Evolutionary conservation across 306 rosid species (phyloP), one percentile per base, ranked within the genome.

Genomic region (Lithocarpus polystachyus): DNA sequence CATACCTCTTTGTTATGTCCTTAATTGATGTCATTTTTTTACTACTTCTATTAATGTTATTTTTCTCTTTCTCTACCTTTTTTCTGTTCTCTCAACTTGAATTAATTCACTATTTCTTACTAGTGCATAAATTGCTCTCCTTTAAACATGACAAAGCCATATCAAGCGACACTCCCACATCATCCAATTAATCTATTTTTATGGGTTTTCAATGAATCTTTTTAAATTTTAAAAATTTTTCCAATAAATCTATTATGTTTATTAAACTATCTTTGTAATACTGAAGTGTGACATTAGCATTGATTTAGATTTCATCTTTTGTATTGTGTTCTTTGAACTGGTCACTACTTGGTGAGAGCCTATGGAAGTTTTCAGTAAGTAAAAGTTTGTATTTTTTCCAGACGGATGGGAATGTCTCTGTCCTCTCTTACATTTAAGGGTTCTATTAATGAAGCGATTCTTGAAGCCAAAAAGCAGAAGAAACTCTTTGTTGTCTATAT

Each of bases 401-500:
- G 54, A 55, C 81, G 73, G 81, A 89, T 89, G 92, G 90, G 84
- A 71, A 82, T 72, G 6, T 82, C 92, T 43, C 79, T 86, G 6
- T 68, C 84, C 28, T 73, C 85, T 56, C 82, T 89, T 45, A 64
- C 87, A 9, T 89, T 84, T 61, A 84, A 84, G 74, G 92, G 92
- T 40, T 86, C 90, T 64, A 80, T 89, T 10, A 35, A 82, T 48
- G 82, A 79, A 55, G 92, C 92, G 69, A 89, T 89, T 62, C n/a
- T 56, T 45, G 89, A 86, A 86, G 88, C 92, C 60, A 86, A 86
- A 83, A 89, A 75, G 71, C 90, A 84, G 82, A 89, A 78, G 84
- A 89, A 89, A 57, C 88, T 89, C 5, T 86, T 89, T 84, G 88
- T 86, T 2, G 92, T 89, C 33, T 89, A 82, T 78, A 82, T 86